A percentile compares a stretch with the other conserved stretches of the same genome.
Evolutionary conservation across 192 early-diverging fungal genomes (phyloP).

Genomic region (Lunasporangiospora selenospora): DNA sequence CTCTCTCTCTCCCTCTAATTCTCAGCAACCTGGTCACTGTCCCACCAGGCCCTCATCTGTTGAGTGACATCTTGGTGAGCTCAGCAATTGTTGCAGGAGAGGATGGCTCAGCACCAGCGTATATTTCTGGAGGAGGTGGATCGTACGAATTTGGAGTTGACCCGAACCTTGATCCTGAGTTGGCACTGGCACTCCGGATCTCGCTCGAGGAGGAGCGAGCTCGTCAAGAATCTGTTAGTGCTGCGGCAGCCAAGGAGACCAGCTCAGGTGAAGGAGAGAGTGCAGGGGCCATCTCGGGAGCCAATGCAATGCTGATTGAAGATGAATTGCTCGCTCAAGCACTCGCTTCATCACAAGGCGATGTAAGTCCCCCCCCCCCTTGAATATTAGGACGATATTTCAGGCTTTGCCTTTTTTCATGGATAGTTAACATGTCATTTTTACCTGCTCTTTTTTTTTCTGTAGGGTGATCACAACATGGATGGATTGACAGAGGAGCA

Average conservation of each 20-base stretch:
- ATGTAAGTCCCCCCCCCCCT: constrained; percentile 45
- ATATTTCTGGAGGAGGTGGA: constrained; percentile 64
- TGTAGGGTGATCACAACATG: constrained; percentile 70
- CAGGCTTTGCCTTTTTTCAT: not conserved
- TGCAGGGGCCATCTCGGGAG: constrained; percentile 37
- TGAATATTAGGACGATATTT: constrained; percentile 8
- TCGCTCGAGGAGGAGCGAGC: constrained; percentile 96
- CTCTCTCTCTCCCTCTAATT: not conserved
- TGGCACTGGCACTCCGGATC: constrained; percentile 93
- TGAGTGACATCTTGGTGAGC: constrained; percentile 86
- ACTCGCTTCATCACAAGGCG: constrained; percentile 72
- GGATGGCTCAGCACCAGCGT: constrained; percentile 75
- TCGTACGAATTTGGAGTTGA: constrained; percentile 96
- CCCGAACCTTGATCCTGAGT: constrained; percentile 91
- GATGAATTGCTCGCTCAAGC: constrained; percentile 73
- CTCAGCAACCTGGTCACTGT: constrained; percentile 87
- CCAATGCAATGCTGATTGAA: constrained; percentile 44
- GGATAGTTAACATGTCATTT: not conserved
- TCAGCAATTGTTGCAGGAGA: constrained; percentile 89
- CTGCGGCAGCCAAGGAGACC: constrained; percentile 44
- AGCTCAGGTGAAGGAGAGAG: constrained; percentile 24
- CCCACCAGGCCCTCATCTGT: constrained; percentile 92
- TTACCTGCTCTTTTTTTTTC: not conserved
- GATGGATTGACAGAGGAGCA: constrained; percentile 74
- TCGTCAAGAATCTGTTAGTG: constrained; percentile 74